These are phyloP conservation scores for Tolypocladium sp. DNA, from an alignment of 2,329 filamentous ascomycete genomes.

Conservation along the genomic window DNA sequence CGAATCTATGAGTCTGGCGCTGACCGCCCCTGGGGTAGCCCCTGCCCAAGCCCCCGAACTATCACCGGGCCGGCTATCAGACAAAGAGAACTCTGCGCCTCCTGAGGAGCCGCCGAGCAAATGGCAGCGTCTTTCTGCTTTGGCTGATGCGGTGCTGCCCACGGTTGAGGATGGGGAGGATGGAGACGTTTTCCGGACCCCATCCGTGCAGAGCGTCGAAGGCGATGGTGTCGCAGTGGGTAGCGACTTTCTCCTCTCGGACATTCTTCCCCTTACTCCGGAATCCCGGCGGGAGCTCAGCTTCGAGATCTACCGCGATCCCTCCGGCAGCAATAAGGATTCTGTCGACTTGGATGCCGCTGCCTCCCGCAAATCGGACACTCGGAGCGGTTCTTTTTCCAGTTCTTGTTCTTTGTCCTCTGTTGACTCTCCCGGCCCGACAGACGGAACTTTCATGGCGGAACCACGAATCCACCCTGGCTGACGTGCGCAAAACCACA, in stretches of 20 bases:
- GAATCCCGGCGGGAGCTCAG: background rate
- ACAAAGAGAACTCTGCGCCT: background rate
- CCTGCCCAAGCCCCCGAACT: background rate
- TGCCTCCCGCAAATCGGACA: background rate
- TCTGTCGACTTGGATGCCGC: background rate
- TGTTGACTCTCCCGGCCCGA: background rate
- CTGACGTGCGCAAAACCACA: no score
- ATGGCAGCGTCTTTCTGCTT: background rate
- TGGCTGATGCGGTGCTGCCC: background rate
- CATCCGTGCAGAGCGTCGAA: background rate
- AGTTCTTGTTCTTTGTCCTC: background rate
- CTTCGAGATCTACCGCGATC: background rate
- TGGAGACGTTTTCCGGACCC: no score
- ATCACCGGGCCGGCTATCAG: background rate
- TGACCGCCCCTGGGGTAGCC: background rate
- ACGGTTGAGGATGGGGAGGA: background rate
- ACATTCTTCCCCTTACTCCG: background rate
- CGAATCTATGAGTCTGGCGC: background rate
- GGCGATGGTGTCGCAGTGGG: background rate
- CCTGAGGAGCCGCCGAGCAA: background rate
- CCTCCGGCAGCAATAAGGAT: background rate
- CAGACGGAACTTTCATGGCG: background rate
- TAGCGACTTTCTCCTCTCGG: background rate
- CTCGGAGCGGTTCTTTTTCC: background rate
- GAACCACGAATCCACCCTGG: background rate